Evolutionary conservation across 768 basidiomycete species (phyloP), one percentile per base, ranked within the genome.

Genomic region (Suillus variegatus): DNA sequence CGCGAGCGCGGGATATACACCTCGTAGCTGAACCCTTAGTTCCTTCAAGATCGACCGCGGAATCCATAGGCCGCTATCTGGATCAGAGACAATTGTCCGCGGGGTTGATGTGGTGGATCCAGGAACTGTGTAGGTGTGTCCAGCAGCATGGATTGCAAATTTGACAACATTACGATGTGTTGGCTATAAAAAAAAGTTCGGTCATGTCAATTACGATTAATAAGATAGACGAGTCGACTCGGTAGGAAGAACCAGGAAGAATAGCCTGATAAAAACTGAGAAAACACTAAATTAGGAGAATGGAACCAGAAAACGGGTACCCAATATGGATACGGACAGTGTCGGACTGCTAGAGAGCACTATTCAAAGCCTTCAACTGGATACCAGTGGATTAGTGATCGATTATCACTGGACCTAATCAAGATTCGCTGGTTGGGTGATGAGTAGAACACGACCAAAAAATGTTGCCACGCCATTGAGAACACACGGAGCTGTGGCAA

Each of bases 1-100:
- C 6, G 87, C 91, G 54, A 99, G 82, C 60, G 86, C 86, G 32
- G 96, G 97, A 77, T 91, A 95, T 32, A 94, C 79, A 40, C 77
- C 73, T 22, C 77, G 73, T 13, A 97, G 75, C 12, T 81, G 76
- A 3, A 74, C 74, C 47, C 92, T 82, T 62, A 97, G 72, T 62
- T 74, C 74, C 44, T 77, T 72, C 3, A 91, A 74, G 57, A 81
- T 82, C 9, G 77, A 74, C 63, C 78, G 83, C 0, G 97, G 95
- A 57, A 99, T 91, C 35, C 81, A 82, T 25, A 88, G 75, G 2
- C 87, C 93, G 18, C 78, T 82, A 8, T 79, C 76, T 20, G 85
- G 82, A 65, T 94, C 85, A 55, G 88, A 86, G 9, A 82, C 73
- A 43, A 89, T 77, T 0, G 95, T 97, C 56, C 92, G 85, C 4